Base-by-base conservation (phyloP, 2,329 filamentous ascomycete genomes). In the Beauveria australis region DNA sequence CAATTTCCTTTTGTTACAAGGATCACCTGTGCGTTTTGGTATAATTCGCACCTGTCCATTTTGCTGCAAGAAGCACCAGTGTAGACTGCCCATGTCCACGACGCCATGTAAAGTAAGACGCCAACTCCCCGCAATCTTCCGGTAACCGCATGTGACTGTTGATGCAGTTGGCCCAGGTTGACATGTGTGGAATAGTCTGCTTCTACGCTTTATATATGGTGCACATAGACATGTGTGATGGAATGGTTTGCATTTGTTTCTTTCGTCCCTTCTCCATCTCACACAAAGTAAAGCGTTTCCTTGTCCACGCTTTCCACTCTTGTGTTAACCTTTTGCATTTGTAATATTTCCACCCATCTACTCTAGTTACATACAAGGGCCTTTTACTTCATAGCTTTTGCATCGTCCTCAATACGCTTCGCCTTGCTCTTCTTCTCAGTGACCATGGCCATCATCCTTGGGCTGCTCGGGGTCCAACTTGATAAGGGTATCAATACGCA, bases 401-500 rank as follows among this genome's bases (percentile, higher is more conserved):
- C 28, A 30, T 44, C 24, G 51, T 53, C 47, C 59, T 37, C 53
- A 30, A 40, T 43, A 48, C 65, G 67, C 70, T 68, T 67, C 55
- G 24, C 49, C 28, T 64, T 19, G 33, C 24, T 9, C 28, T 65
- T 72, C 71, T 83, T 12, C 30, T 33, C 4, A 94, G 78, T 96
- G 91, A 59, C 88, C 91, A 76, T 95, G 91, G 61, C 91, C 92
- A 77, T 96, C 89, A 67, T 85, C 85, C 70, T 86, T 83, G 46
- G 83, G 82, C 79, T 88, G 84, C 80, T 97, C 92, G 19, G 92
- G 92, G 81, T 99, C 94, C 75, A 99, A 79, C 81, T 96, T 96
- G 78, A 99, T 97, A 76, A 99, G 82, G 66, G 94, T 97, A 79
- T 99, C 94, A 73, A 99, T 99, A 71, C 94, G 86, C 94, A 99